These are phyloP conservation scores for Blepharisma stoltei DNA, from an alignment of 73 alveolate species.

Conservation along the genomic window DNA sequence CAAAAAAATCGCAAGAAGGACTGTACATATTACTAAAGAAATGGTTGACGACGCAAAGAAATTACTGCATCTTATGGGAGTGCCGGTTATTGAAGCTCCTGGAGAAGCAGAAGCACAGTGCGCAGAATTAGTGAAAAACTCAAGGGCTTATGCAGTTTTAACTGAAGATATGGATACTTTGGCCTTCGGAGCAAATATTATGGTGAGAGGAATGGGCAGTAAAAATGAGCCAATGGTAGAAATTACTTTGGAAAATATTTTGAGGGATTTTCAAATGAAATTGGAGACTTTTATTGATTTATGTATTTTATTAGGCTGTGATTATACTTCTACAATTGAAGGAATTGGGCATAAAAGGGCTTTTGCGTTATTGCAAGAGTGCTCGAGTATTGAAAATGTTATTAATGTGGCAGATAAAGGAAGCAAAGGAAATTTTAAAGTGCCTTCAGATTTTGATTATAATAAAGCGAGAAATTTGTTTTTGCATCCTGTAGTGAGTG, in stretches of 20 bases:
- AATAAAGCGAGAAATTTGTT: conserved; percentile 74
- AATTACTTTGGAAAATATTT: conserved; percentile 67
- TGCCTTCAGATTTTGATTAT: conserved; percentile 67
- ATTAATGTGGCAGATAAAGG: conserved; percentile 29
- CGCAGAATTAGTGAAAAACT: conserved; percentile 76
- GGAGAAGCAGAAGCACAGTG: conserved; percentile 96
- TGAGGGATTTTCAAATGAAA: conserved; percentile 63
- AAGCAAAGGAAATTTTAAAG: conserved; percentile 51
- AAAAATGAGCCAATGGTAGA: conserved; percentile 82
- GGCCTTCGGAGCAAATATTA: conserved; percentile 76
- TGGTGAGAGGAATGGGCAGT: conserved; percentile 77
- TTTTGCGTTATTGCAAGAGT: conserved; percentile 60
- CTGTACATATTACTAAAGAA: conserved; percentile 66
- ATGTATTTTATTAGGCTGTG: conserved; percentile 89
- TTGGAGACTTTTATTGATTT: conserved; percentile 89
- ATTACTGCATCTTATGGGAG: conserved; percentile 74
- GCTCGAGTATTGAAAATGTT: conserved; percentile 70
- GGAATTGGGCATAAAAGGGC: conserved; percentile 87
- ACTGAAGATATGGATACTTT: conserved; percentile 96
- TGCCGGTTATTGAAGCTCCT: conserved; percentile 90
- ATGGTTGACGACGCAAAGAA: conserved; percentile 90
- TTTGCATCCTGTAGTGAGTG: conserved; percentile 60
- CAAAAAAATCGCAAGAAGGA: conserved; percentile 65
- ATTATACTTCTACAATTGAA: conserved; percentile 63
- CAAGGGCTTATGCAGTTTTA: conserved; percentile 80